Evolutionary conservation across 2,329 filamentous ascomycete species (phyloP), one percentile per base, ranked within the genome.

Genomic region (Helotiales sp.): DNA sequence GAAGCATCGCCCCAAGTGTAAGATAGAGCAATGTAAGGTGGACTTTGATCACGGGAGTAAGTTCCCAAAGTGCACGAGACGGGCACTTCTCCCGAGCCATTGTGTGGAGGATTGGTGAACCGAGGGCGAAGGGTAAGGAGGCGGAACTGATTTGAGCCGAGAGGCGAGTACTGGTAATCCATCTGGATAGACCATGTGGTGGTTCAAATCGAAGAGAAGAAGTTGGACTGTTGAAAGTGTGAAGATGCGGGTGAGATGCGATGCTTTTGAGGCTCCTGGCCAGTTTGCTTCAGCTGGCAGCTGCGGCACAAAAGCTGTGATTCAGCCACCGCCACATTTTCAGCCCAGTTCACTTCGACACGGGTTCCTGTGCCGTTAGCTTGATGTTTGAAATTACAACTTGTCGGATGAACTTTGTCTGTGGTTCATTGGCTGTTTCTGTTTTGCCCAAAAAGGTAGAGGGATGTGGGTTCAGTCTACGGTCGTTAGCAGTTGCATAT

Each of bases 1-100:
- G 47, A 60, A 11, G 66, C 24, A 24, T 69, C 66, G 0, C 74
- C 75, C 73, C 75, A 74, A 17, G 63, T 72, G 64, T 77, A 77
- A 2, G 74, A 77, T 37, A 76, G 63, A 30, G 75, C 73, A 26
- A 64, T 40, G 34, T 63, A 62, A 24, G 63, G 24, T 3, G 61
- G 54, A 11, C 63, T 65, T 15, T 69, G 49, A n/a, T 58, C 54
- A 28, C 52, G 50, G 40, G 28, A 59, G 11, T 52, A 52, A 28
- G 49, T 3, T n/a, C 1, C 30, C 24, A 52, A 30, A 30, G 24
- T 30, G 49, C 49, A 52, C 22, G 49, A 52, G 13, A 52, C n/a
- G 3, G 49, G 49, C 13, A 7, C 49, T 52, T 15, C 26, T 52
- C 4, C 24, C 11, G 49, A 52, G 15, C 13, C 49, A 30, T 43